These are phyloP conservation scores for Collariella sp. DNA, from an alignment of 495 filamentous ascomycete species.

Conservation along the genomic window DNA sequence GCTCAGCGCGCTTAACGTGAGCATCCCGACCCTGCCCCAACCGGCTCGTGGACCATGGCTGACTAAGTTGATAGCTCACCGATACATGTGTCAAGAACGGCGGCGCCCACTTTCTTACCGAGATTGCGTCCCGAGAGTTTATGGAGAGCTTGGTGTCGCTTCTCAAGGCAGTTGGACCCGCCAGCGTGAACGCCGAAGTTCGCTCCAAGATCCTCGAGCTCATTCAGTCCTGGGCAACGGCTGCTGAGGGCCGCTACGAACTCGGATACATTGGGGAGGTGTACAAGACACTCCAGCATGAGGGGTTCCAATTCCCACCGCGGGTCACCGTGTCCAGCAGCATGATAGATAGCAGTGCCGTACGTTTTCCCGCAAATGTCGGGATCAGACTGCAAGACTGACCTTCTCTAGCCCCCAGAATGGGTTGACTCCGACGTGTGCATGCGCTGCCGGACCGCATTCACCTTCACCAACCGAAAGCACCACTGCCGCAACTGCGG, in stretches of 20 bases:
- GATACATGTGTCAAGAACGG: conserved; percentile 99
- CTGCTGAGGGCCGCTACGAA: conserved; percentile 76
- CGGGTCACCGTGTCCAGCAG: conserved; percentile 78
- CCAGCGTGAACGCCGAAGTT: conserved; percentile 73
- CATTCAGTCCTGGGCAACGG: conserved; percentile 88
- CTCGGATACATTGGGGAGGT: conserved; percentile 80
- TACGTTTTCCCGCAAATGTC: conserved; percentile 41
- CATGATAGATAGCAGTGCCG: conserved; percentile 94
- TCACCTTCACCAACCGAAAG: conserved; percentile 96
- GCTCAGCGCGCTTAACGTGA: conserved; percentile 81
- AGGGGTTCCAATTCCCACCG: conserved; percentile 86
- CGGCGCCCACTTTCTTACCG: conserved; percentile 86
- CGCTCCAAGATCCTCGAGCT: conserved; percentile 84
- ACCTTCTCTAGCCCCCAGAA: conserved; percentile 69
- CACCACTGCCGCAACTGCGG: conserved; percentile 98
- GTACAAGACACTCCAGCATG: conserved; percentile 68
- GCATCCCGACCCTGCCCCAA: conserved; percentile 9
- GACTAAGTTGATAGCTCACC: conserved; percentile 50
- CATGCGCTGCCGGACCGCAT: conserved; percentile 91
- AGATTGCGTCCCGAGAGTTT: conserved; percentile 94
- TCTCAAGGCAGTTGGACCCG: conserved; percentile 67
- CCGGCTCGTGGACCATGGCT: conserved; percentile 1
- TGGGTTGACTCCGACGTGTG: conserved; percentile 98
- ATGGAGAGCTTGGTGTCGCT: conserved; percentile 95
- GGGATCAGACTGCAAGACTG: conserved; percentile 2